Base-by-base conservation (phyloP, 2,329 filamentous ascomycete species). In the Aspergillus costaricaensis region DNA sequence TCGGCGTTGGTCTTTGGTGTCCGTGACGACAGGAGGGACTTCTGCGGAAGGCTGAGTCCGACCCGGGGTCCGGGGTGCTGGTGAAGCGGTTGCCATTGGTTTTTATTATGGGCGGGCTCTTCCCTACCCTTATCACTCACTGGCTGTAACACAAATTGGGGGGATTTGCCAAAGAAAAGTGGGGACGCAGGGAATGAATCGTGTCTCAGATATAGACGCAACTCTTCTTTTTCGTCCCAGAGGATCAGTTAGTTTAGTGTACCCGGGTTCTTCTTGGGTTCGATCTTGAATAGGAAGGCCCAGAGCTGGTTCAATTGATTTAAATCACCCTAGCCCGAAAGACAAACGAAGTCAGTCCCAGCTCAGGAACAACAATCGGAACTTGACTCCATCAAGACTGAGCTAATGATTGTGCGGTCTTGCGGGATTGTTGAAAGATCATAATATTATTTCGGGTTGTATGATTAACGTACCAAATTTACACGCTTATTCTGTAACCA, bases 1-100 rank as follows among this genome's bases (percentile, higher is more conserved):
- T 62, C 81, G 79, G 67, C 81, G 80, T 58, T 74, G 60, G 48
- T 65, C 66, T 54, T 65, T 72, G 12, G 44, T 77, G 60, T 78
- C 77, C 48, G 71, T 68, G 52, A 75, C 68, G 57, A 73, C 66
- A 65, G 71, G 69, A 65, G 74, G 68, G 63, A 65, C 72, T 56
- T 77, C 74, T 50, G 67, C 50, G 63, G 71, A 74, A 65, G 74
- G 72, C 57, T 70, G 67, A 53, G 56, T 65, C 25, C 68, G 69
- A 60, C 69, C 71, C 17, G 76, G 75, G 51, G 74, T 76, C 66
- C 74, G 72, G 47, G 77, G 75, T 67, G 74, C 67, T 59, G 69
- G 71, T 61, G 73, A 66, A 56, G 73, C 55, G 49, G 71, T 69
- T 60, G 72, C 68, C 76, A 78, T 78, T 62, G 63, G 58, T 51